These are phyloP conservation scores for Yarrowia osloensis DNA, from an alignment of 805 yeast species.

Conservation along the genomic window DNA sequence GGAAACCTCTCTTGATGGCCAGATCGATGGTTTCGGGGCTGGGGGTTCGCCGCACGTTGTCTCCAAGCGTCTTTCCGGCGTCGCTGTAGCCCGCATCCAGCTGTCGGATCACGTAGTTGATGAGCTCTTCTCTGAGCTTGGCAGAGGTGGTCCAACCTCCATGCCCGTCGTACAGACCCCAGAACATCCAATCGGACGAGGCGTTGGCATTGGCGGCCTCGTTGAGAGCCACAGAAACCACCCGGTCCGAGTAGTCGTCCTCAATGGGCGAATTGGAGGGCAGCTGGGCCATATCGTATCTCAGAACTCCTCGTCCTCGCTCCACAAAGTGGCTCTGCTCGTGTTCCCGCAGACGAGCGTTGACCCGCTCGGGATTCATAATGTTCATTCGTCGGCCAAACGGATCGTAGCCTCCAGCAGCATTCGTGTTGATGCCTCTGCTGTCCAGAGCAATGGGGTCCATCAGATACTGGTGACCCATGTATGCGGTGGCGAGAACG, in stretches of 20 bases:
- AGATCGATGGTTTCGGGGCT: constrained; percentile 68
- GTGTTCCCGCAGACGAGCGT: constrained; percentile 62
- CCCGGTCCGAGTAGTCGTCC: constrained; percentile 86
- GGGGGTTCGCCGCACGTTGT: constrained; percentile 60
- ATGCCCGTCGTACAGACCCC: constrained; percentile 96
- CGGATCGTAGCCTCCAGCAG: constrained; percentile 26
- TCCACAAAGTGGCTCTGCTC: constrained; percentile 82
- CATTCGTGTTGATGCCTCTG: constrained; percentile 17
- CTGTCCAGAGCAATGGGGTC: constrained; percentile 28
- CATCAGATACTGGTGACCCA: constrained; percentile 25
- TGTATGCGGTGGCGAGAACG: constrained; percentile 15
- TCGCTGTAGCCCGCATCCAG: constrained; percentile 53
- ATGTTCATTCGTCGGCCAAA: constrained; percentile 29
- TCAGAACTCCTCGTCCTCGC: constrained; percentile 80
- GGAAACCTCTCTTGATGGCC: constrained; percentile 79
- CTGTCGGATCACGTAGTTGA: constrained; percentile 75
- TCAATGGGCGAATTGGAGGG: constrained; percentile 93
- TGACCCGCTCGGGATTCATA: constrained; percentile 58
- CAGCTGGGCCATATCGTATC: constrained; percentile 88
- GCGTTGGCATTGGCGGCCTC: constrained; percentile 48
- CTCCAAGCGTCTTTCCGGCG: constrained; percentile 51
- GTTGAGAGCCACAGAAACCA: constrained; percentile 59
- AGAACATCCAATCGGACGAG: constrained; percentile 79
- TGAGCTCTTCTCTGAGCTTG: constrained; percentile 76
- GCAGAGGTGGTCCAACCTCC: constrained; percentile 93